Conservation (phyloP, 306 rosid genomes). For the Heteromeles arbutifolia region DNA sequence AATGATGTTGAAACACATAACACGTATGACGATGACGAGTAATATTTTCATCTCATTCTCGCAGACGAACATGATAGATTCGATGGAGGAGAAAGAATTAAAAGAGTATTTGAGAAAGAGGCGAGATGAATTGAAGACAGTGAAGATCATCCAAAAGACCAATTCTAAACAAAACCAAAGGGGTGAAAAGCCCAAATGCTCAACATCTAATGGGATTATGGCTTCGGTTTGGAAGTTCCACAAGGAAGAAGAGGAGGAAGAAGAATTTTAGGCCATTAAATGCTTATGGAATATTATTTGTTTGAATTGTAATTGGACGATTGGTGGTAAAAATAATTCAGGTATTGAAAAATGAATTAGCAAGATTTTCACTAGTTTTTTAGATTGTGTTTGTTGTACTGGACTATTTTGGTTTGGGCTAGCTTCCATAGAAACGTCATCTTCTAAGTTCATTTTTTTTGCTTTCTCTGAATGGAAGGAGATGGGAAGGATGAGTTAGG, state of each 20-base stretch:
- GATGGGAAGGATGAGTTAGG: no score
- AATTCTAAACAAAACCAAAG: slow-evolving; percentile 9
- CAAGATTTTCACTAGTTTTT: no score
- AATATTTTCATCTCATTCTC: neutral
- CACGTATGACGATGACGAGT: neutral
- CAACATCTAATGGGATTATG: slow-evolving; percentile 27
- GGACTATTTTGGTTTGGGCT: no score
- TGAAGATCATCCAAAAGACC: slow-evolving; percentile 20
- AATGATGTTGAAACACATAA: neutral
- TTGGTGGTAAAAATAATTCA: neutral
- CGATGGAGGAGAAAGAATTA: slow-evolving; percentile 22
- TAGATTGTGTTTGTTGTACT: no score
- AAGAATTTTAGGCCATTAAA: neutral
- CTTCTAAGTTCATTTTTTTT: no score
- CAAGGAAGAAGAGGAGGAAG: slow-evolving; percentile 18
- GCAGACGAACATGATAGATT: slow-evolving; percentile 27
- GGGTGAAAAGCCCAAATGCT: slow-evolving; percentile 17
- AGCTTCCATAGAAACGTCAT: no score
- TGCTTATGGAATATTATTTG: neutral
- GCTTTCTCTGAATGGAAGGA: no score
- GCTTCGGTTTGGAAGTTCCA: slow-evolving; percentile 44
- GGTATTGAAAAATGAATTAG: no score
- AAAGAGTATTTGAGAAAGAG: slow-evolving; percentile 17
- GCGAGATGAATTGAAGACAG: slow-evolving; percentile 24
- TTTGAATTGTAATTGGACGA: neutral